These are phyloP conservation scores for Rehmannia glutinosa DNA, from an alignment of 257 asterid species.

Conservation along the genomic window DNA sequence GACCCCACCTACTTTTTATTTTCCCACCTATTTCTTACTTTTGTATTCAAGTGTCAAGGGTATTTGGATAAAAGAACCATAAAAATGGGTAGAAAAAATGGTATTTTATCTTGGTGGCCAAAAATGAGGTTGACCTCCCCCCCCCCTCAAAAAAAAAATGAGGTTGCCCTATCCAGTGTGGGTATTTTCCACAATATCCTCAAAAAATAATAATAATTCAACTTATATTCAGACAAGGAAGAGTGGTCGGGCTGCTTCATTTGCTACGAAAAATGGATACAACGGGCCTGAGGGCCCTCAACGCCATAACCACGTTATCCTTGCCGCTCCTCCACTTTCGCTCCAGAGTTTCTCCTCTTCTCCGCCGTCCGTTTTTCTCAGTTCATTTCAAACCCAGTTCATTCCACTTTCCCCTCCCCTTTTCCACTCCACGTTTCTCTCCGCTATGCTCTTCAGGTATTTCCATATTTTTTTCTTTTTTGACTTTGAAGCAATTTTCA, in stretches of 20 bases:
- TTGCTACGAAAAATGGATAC: slow-evolving; percentile 31
- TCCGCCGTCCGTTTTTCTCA: slow-evolving; percentile 26
- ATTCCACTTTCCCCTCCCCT: slow-evolving; percentile 18
- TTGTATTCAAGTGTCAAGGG: no score
- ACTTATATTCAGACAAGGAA: neutral
- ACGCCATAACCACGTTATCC: slow-evolving; percentile 32
- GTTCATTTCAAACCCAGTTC: slow-evolving; percentile 19
- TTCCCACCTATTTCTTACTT: no score
- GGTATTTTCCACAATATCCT: no score
- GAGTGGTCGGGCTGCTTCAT: slow-evolving; percentile 7
- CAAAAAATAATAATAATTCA: neutral
- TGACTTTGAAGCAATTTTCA: neutral
- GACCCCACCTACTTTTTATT: no score
- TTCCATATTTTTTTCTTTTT: neutral
- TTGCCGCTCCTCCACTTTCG: slow-evolving; percentile 30
- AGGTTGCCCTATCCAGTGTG: no score
- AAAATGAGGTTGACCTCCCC: no score
- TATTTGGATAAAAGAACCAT: no score
- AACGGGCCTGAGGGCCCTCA: slow-evolving; percentile 44
- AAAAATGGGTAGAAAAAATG: no score
- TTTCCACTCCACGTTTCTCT: slow-evolving; percentile 37
- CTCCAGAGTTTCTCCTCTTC: slow-evolving; percentile 28
- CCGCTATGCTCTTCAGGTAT: slow-evolving; percentile 44
- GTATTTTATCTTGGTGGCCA: no score
- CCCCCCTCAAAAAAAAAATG: no score